A percentile compares a stretch with the other conserved stretches of the same genome.
phyloP scores from a whole-genome alignment of 1,284 basidiomycete genomes.

The Malassezia japonica region DNA sequence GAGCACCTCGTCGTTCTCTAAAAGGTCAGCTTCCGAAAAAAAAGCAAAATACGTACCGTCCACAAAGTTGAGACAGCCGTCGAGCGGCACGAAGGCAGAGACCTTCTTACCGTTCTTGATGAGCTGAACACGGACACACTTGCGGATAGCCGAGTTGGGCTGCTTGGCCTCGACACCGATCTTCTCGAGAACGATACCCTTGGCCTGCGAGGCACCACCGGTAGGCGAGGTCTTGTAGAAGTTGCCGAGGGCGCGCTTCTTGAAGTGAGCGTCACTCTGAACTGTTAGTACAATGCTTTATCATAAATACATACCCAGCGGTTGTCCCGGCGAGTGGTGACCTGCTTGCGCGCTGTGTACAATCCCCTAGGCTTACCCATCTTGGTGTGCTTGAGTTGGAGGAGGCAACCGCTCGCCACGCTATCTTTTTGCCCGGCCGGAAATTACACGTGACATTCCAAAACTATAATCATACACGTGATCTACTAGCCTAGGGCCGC shows the following conservation, averaged over 20 bases:
- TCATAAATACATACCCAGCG: constrained; percentile 61
- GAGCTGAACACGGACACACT: constrained; percentile 98
- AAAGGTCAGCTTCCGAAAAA: constrained; percentile 13
- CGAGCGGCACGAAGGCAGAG: constrained; percentile 56
- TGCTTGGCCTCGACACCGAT: constrained; percentile 79
- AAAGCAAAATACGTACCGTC: constrained; percentile 18
- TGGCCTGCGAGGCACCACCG: constrained; percentile 97
- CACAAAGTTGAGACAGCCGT: constrained; percentile 92
- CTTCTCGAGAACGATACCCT: constrained; percentile 99
- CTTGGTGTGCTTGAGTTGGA: constrained; percentile 21
- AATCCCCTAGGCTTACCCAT: constrained; percentile 81
- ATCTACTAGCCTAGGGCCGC: neutral
- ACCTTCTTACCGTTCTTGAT: constrained; percentile 99
- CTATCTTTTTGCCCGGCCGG: constrained; percentile 6
- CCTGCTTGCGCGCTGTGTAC: constrained; percentile 97
- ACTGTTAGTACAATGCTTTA: constrained; percentile 50
- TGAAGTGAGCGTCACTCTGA: constrained; percentile 88
- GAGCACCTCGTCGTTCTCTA: constrained; percentile 99
- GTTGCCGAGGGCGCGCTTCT: constrained; percentile 99
- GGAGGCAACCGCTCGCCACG: neutral
- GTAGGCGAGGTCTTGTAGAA: constrained; percentile 99
- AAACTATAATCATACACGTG: constrained; percentile 25
- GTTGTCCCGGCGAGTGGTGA: constrained; percentile 85
- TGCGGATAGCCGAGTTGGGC: constrained; percentile 99
- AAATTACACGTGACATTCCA: constrained; percentile 15